Base-by-base conservation (phyloP, 768 basidiomycete genomes). In the Tricholoma hemisulphureum region DNA sequence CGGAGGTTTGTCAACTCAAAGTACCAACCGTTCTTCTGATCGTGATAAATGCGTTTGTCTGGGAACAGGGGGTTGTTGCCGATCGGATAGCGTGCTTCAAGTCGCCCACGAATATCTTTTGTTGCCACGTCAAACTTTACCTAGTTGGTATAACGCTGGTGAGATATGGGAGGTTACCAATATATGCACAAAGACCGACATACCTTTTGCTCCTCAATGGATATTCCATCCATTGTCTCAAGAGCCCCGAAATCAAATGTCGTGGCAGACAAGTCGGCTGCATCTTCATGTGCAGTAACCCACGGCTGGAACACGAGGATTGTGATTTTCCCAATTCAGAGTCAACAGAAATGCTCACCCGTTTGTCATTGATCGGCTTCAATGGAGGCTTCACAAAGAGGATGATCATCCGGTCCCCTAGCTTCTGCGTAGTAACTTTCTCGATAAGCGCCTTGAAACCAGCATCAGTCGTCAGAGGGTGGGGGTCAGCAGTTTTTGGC, bases 181-280 rank as follows among this genome's bases (percentile, higher is more conserved):
- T 24, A 16, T 6, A 53, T 52, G 11, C 24, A 16, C 16, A 35
- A 31, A 31, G 20, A n/a, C n/a, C n/a, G n/a, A 52, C 28, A 13
- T 52, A 52, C 28, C 31, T 52, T 52, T 35, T 52, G 51, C 28
- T 52, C 29, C 28, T 52, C 51, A 13, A 52, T 13, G 32, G 51
- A 10, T 20, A 35, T 53, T 10, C 31, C 51, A n/a, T 37, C 31
- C 23, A 35, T 35, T 16, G 20, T 37, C 51, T 53, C 14, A 23
- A 53, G 31, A 16, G 21, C 23, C 11, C 32, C 10, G 20, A 53
- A 53, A 24, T 53, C 34, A 37, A 53, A 53, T 9, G 5, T 50
- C 16, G n/a, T n/a, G 4, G 18, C 24, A 11, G 26, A 24, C n/a
- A 24, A 51, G 6, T 24, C 21, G 4, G 51, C 23, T 32, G 51